These are phyloP conservation scores for Cucumis melo DNA, from an alignment of 306 rosid species.

Conservation along the genomic window DNA sequence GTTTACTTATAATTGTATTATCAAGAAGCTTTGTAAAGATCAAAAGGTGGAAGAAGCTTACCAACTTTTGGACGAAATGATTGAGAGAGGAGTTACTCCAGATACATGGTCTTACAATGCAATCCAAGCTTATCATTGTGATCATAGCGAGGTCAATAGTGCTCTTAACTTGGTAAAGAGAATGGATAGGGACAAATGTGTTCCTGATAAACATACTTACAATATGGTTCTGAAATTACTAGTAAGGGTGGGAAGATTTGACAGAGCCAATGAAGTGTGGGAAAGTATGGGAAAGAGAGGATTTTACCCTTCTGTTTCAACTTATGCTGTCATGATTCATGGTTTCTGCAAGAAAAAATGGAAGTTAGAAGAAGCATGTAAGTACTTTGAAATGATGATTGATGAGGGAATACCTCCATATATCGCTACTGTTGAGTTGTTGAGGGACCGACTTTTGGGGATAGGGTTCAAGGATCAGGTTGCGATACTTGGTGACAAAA, in stretches of 20 bases:
- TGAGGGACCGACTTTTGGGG: conserved; percentile 52
- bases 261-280: conserved; percentile 66
- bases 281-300: conserved; percentile 37
- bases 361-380: conserved; percentile 69
- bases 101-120: conserved; percentile 79
- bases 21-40: conserved; percentile 69
- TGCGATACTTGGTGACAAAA: conserved; percentile 53
- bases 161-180: conserved; percentile 50
- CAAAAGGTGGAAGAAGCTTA: conserved; percentile 77
- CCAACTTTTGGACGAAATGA: conserved; percentile 73
- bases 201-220: conserved; percentile 56
- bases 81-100: conserved; percentile 44
- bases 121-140: conserved; percentile 77
- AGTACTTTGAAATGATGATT: conserved; percentile 74
- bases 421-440: conserved; percentile 43
- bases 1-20: conserved; percentile 59
- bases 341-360: conserved; percentile 65
- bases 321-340: conserved; percentile 78
- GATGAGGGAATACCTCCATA: conserved; percentile 91
- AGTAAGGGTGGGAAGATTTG: conserved; percentile 71
- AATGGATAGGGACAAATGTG: conserved; percentile 51
- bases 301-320: conserved; percentile 65
- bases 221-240: conserved; percentile 74
- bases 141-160: conserved; percentile 55
- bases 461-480: conserved; percentile 39